These are phyloP conservation scores for Senecio squalidus DNA, from an alignment of 140 eudicot genomes.

Conservation along the genomic window DNA sequence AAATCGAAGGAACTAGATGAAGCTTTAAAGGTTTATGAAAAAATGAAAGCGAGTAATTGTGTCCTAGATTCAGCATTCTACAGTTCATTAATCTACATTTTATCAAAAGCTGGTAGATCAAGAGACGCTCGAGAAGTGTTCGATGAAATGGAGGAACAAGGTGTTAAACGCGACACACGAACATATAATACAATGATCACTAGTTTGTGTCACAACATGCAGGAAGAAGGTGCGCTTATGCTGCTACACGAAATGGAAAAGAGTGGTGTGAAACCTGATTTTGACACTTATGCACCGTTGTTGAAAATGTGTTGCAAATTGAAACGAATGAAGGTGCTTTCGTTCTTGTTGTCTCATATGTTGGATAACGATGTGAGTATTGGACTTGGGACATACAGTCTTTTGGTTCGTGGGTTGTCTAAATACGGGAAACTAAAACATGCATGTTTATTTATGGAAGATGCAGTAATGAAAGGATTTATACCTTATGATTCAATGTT, in stretches of 20 bases:
- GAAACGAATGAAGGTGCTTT: constrained; percentile 75
- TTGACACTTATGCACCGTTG: constrained; percentile 55
- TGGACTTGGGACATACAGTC: constrained; percentile 53
- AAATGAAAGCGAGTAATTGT: constrained; percentile 42
- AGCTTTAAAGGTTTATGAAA: constrained; percentile 58
- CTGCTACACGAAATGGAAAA: constrained; percentile 67
- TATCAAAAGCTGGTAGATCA: constrained; percentile 55
- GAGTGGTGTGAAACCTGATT: constrained; percentile 38
- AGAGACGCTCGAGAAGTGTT: constrained; percentile 66
- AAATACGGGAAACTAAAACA: constrained; percentile 47
- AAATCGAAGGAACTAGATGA: constrained; percentile 55
- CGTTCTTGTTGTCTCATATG: constrained; percentile 76
- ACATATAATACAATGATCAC: constrained; percentile 63
- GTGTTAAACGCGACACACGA: constrained; percentile 35
- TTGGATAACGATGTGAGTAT: constrained; percentile 52
- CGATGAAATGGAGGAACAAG: constrained; percentile 61
- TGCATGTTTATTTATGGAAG: constrained; percentile 69
- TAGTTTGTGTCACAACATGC: constrained; percentile 32
- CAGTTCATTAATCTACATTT: constrained; percentile 36
- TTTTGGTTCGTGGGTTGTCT: constrained; percentile 64
- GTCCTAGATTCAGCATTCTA: constrained; percentile 50
- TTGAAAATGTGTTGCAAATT: constrained; percentile 74
- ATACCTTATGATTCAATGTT: constrained; percentile 49
- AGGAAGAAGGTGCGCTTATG: constrained; percentile 68
- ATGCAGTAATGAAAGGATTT: constrained; percentile 52